Evolutionary conservation across 202 grass and related monocot species (phyloP), one percentile per base, ranked within the genome.

Genomic region (Musa balbisiana): DNA sequence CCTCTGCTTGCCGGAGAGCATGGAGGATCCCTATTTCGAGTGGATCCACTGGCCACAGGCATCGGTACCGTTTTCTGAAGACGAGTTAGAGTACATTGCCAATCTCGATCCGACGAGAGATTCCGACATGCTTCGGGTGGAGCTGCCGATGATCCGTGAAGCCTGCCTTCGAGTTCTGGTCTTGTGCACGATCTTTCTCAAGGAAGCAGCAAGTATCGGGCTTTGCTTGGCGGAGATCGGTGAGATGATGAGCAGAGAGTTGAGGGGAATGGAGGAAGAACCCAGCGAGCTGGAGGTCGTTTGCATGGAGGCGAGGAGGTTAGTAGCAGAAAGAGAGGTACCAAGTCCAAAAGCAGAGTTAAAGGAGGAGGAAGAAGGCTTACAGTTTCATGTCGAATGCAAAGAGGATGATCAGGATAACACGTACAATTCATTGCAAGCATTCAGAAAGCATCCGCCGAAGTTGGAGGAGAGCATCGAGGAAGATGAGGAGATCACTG

Each of bases 381-480:
- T 86, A 62, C 89, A 81, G 53, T 96, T 96, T 78, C 76, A 86
- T 0, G 79, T 96, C 26, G 89, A 96, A 63, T 53, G 69, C 69
- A 80, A 83, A 67, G 89, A 85, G 33, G 81, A 87, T 54, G 79
- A 29, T 60, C 86, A 81, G 52, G 8, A 3, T 19, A 71, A 43
- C 10, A 23, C 51, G 68, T 73, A 78, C 4, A 68, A 78, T 12
- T 87, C 90, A 0, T 81, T 84, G 56, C 80, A 77, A 72, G 76
- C 70, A 77, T 84, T 59, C 73, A 96, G 75, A 78, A 92, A 71
- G 51, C 78, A 78, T 33, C 79, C 92, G 20, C 78, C 89, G 0
- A 92, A 96, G 74, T 81, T 96, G 11, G 87, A 89, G 49, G 92
- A 96, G 74, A 82, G 87, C n/a, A 10, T 87, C 3, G 64, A 92